These are phyloP conservation scores for Royoungia palumana DNA, from an alignment of 768 basidiomycete species.

Conservation along the genomic window DNA sequence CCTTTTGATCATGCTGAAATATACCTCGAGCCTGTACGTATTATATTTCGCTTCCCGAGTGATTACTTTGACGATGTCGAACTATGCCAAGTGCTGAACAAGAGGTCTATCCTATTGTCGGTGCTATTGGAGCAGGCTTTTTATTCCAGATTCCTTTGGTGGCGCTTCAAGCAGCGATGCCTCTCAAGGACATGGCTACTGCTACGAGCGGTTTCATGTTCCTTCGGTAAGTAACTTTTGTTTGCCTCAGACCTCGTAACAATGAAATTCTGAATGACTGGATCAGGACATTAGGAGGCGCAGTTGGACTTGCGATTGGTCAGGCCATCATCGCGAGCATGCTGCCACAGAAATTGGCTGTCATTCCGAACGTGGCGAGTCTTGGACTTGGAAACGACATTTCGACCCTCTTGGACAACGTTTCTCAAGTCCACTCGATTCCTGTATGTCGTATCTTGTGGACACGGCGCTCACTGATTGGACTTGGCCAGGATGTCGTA, in stretches of 20 bases:
- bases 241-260: background rate
- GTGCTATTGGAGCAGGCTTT: slow-evolving; percentile 58
- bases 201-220: slow-evolving; percentile 70
- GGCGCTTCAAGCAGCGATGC: slow-evolving; percentile 82
- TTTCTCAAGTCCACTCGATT: slow-evolving; percentile 38
- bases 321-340: slow-evolving; percentile 66
- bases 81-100: slow-evolving; percentile 43
- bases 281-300: slow-evolving; percentile 62
- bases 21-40: slow-evolving; percentile 45
- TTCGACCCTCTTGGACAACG: slow-evolving; percentile 44
- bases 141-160: slow-evolving; percentile 67
- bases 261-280: background rate
- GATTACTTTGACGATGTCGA: no score
- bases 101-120: slow-evolving; percentile 59
- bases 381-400: slow-evolving; percentile 37
- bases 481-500: slow-evolving; percentile 40
- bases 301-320: slow-evolving; percentile 66
- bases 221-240: slow-evolving; percentile 43
- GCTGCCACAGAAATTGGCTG: slow-evolving; percentile 28
- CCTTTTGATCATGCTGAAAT: slow-evolving; percentile 65
- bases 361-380: slow-evolving; percentile 31
- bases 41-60: background rate
- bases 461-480: background rate
- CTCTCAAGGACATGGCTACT: slow-evolving; percentile 79
- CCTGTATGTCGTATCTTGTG: slow-evolving; percentile 6